Base-by-base conservation (phyloP, 345 rosid genomes). In the Isatis tinctoria region DNA sequence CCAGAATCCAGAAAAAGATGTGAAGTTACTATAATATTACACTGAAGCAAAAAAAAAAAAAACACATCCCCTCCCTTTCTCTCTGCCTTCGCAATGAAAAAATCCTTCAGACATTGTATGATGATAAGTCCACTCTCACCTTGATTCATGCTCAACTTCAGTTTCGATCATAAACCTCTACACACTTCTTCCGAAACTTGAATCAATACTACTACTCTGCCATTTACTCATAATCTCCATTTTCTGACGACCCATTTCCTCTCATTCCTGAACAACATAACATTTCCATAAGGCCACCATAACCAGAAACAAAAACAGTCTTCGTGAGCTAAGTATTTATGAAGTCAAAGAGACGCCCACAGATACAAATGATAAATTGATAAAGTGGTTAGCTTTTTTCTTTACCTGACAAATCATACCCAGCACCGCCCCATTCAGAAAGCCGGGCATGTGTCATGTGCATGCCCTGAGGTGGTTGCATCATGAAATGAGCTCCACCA, bases 181-280 rank as follows among this genome's bases (percentile, higher is more conserved):
- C 56, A 74, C 78, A 66, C 39, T 53, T 60, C 63, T 54, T 24
- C n/a, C 32, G 26, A 60, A 75, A 26, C 69, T 61, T 22, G 54
- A 67, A 65, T 72, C 68, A 30, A 40, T 65, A 75, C 78, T 83
- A 89, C 80, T 83, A 89, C 54, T 80, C 87, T 40, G 69, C 73
- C 33, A 70, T 71, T 75, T 80, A 86, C 44, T 87, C 85, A 20
- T 82, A 85, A 64, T 85, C 89, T 57, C 90, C 88, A 37, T 86
- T 87, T 85, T 82, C 90, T 2, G 92, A 87, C 49, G 90, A 85
- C 61, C 81, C 85, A 78, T 75, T 72, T 39, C 85, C 85, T 63
- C 78, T 60, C 79, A 83, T 51, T 69, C 91, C 95, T 85, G 81
- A 45, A 82, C 71, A 65, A 69, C 44, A 74, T 40, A 64, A 64